phyloP scores from a whole-genome alignment of 2,329 filamentous ascomycete genomes.

The Ophiostoma ulmi region DNA sequence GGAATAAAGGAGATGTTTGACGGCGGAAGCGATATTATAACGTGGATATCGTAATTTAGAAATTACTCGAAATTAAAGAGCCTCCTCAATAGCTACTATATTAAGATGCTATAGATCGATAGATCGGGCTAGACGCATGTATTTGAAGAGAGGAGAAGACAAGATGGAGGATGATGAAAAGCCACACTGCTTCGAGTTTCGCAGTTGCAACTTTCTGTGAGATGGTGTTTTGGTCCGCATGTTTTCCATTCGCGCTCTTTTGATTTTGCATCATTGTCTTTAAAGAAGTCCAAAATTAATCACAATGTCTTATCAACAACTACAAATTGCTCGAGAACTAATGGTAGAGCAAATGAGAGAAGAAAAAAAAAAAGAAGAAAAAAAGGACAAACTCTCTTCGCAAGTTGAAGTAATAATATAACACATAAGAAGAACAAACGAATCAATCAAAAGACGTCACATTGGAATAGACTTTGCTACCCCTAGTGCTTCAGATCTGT shows the following conservation, averaged over 20 bases:
- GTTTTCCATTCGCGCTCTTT: background rate
- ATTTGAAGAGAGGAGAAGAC: background rate
- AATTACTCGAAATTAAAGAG: background rate
- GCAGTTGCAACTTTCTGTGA: too few relatives aligned
- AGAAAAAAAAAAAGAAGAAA: background rate
- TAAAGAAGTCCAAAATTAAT: too few relatives aligned
- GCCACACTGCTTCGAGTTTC: background rate
- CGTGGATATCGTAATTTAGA: background rate
- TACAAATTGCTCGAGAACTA: too few relatives aligned
- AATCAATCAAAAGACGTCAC: background rate
- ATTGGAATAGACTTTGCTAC: constrained; percentile 8
- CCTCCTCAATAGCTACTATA: background rate
- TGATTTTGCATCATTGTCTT: background rate
- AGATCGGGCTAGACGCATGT: background rate
- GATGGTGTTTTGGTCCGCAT: too few relatives aligned
- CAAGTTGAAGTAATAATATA: background rate
- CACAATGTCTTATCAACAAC: too few relatives aligned
- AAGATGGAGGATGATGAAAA: background rate
- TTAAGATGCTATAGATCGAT: background rate
- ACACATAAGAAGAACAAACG: background rate
- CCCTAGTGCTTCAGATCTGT: constrained; percentile 44
- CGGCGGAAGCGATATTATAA: background rate
- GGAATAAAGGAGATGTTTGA: background rate
- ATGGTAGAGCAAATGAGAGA: background rate
- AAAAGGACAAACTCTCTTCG: background rate